phyloP scores from a whole-genome alignment of 139 green algal genomes.

The Chlamydomonas sp. region DNA sequence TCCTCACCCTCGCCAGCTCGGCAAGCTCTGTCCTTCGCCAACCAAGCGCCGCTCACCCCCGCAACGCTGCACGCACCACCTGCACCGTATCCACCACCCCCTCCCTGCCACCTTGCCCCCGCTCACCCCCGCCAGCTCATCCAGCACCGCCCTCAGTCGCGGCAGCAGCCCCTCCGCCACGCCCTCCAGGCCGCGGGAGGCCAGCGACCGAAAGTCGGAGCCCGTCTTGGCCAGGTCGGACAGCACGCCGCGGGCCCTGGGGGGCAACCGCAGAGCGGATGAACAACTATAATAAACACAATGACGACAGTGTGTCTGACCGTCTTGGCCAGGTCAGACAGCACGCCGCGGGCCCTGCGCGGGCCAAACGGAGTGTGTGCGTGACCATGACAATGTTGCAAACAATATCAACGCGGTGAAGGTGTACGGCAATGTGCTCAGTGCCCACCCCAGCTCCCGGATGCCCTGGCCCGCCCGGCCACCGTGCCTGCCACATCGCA shows the following conservation, averaged over 20 bases:
- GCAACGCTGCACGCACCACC: background rate
- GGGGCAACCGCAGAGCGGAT: background rate
- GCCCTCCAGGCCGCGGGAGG: constrained; percentile 72
- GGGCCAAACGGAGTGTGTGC: no score
- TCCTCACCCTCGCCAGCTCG: no score
- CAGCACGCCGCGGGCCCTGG: constrained; percentile 59
- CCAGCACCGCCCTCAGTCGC: constrained; percentile 75
- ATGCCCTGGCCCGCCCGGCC: no score
- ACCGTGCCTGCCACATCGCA: no score
- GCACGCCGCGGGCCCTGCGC: no score
- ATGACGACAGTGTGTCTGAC: background rate
- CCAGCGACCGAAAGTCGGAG: constrained; percentile 70
- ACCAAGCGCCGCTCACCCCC: background rate
- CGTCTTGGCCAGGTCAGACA: no score
- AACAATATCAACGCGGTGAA: no score
- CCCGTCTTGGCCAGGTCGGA: constrained; percentile 86
- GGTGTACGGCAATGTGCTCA: no score
- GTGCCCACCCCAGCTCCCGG: no score
- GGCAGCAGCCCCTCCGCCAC: constrained; percentile 77
- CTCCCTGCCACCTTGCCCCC: background rate
- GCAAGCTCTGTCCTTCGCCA: no score
- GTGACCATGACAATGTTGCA: no score
- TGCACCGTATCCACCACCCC: background rate
- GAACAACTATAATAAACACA: background rate
- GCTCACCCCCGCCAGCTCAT: constrained; percentile 67